Base-by-base conservation (phyloP, 2,329 filamentous ascomycete species). In the Alternaria conjuncta region DNA sequence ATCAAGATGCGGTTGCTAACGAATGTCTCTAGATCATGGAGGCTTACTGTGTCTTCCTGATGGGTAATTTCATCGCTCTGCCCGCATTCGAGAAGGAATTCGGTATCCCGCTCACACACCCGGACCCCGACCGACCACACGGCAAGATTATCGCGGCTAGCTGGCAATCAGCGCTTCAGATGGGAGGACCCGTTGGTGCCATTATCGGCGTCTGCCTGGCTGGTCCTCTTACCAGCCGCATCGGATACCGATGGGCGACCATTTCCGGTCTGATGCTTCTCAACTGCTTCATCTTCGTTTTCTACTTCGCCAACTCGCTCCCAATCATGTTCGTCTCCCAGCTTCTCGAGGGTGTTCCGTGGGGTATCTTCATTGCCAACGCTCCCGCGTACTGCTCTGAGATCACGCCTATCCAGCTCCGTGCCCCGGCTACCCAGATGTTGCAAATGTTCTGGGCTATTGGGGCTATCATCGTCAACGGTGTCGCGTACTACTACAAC, bases 401-500 rank as follows among this genome's bases (percentile, higher is more conserved):
- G 75, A 88, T 90, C 60, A 86, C 88, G 3, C 88, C 88, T 1
- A 83, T 90, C 56, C 80, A 80, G 71, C 78, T 90, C 58, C 79
- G 87, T 75, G 88, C 85, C 57, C 84, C 86, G 20, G 84, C 83
- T 5, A 90, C 88, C 3, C 85, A 87, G 78, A 89, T 87, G 84
- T 70, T 90, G 77, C 88, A 90, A 79, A 89, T 89, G 87, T 88
- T 87, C 80, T 90, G 87, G 87, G 85, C 87, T 18, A 86, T 90
- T 72, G 88, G 87, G 25, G 76, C 79, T 36, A 89, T 90, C 73
- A 87, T 90, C 61, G 88, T 89, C 23, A 85, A 83, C 30, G 87
- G 79, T 63, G 83, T 87, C 64, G 86, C 85, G 55, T 89, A 86
- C 75, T 72, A 77, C 51, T 88, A 87, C 80, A 81, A 87, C 61